Base-by-base conservation (phyloP, 805 yeast genomes). In the Metschnikowia bowlesiae region DNA sequence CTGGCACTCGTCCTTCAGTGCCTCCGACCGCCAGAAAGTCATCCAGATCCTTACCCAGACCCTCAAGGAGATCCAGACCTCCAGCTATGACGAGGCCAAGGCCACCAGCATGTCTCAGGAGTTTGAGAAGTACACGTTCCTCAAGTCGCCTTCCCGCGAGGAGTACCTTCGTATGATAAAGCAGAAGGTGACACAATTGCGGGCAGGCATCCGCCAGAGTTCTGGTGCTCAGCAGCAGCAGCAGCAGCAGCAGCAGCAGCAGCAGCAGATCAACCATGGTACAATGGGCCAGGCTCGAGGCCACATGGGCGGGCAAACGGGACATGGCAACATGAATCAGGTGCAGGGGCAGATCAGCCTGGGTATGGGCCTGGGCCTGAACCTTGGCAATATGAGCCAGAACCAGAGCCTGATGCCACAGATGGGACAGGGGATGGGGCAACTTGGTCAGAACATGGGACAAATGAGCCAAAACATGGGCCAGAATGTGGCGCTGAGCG, bases 61-160 rank as follows among this genome's bases (percentile, higher is more conserved):
- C 3, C 62, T 73, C 45, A 66, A 66, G 52, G 76, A 71, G 26
- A 63, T 73, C 47, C 75, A 66, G 52, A 64, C 57, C 30, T 53
- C 64, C 36, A 63, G 57, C 48, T 69, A 62, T 48, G 70, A 70
- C 50, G 65, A 66, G 18, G 69, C 66, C 44, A 67, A 68, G 46
- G 75, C 74, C 16, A 62, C 66, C 14, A 54, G 61, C 46, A 78
- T 82, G 57, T 89, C 90, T 4, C 85, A 82, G 58, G 88, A 85
- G 60, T 85, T 83, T 57, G 94, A 86, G 62, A 79, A 82, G 51
- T 81, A 75, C 57, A 79, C 89, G 26, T 85, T 76, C 62, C 74
- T 76, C 49, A 81, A 81, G 50, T 74, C 88, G 10, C 73, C 75
- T 8, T 71, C 80, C 18, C 80, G 81, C 56, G 80, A 78, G 47